Conservation (phyloP, 352 stramenopile species). For the Pythium sukuiense region DNA sequence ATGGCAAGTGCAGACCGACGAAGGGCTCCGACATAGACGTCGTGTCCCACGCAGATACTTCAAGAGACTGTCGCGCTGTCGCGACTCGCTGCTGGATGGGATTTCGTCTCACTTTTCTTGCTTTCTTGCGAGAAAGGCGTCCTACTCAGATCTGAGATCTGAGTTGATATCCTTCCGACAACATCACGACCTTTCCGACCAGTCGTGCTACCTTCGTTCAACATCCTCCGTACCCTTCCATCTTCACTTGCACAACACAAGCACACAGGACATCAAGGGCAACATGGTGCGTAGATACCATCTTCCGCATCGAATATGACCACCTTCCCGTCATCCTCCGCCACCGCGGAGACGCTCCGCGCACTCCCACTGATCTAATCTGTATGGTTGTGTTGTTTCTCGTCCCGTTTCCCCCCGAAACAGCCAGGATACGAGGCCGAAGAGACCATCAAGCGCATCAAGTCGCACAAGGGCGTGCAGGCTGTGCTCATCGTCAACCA, state of each 20-base stretch:
- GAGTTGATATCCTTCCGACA: neutral
- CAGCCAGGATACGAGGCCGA: constrained; percentile 91
- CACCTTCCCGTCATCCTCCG: neutral
- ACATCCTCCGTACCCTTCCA: neutral
- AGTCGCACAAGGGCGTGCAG: constrained; percentile 93
- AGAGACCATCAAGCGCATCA: constrained; percentile 94
- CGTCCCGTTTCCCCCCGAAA: neutral
- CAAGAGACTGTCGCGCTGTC: too few relatives aligned
- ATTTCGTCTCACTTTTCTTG: too few relatives aligned
- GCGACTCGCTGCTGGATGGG: too few relatives aligned
- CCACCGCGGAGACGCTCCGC: neutral
- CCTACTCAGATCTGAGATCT: neutral
- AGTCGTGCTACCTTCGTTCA: constrained; percentile 14
- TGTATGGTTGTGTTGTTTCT: neutral
- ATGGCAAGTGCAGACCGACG: too few relatives aligned
- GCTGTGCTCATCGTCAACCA: constrained; percentile 93
- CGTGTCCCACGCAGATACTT: too few relatives aligned
- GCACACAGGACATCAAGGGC: too few relatives aligned
- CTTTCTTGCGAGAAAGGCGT: too few relatives aligned
- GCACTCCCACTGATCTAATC: neutral
- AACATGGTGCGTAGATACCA: constrained; percentile 1
- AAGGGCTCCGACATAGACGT: too few relatives aligned
- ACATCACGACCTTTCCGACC: constrained; percentile 8
- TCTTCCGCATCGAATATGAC: neutral
- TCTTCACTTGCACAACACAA: neutral